Base-by-base conservation (phyloP, 1,139 yeast genomes). In the Hyphopichia pseudoburtonii region DNA sequence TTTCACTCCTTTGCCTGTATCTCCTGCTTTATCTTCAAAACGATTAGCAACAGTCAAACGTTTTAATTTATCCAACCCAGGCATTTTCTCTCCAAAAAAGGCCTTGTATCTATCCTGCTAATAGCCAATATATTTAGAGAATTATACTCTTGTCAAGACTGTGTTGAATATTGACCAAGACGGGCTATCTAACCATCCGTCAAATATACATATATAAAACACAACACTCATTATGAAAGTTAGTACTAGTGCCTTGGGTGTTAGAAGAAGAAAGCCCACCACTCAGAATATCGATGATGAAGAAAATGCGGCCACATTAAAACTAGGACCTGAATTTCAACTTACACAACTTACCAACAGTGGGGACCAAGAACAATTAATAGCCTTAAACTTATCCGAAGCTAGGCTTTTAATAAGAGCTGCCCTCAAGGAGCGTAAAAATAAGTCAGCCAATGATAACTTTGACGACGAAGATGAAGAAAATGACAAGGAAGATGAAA, bases 321-420 rank as follows among this genome's bases (percentile, higher is more conserved):
- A 86, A 55, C 73, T 92, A 38, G 98, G 98, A 4, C 92, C 95
- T 19, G 97, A 92, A 65, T 92, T 92, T 57, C 94, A 84, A 52
- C 64, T 84, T 40, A 76, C 77, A 33, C 97, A 89, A 60, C 67
- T 84, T 35, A 84, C 88, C 42, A 92, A 89, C 62, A 79, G 78
- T 37, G 96, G 96, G 18, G 79, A 81, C 41, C 79, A 77, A 40
- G 85, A 82, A 43, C 87, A 82, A 48, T 70, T 92, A 43, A 85
- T 87, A 47, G 88, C 97, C 2, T 70, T 92, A 46, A 90, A 90
- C 60, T 66, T 89, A 37, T 83, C 95, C 18, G 97, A 92, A 57
- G 90, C 97, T 1, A 73, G 97, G 50, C 73, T 92, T 43, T 73
- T 92, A 51, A 87, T 92, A 46, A 82, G 95, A 62, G 95, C 95